These are phyloP conservation scores for Candida quercuum DNA, from an alignment of 805 yeast species.

Conservation along the genomic window DNA sequence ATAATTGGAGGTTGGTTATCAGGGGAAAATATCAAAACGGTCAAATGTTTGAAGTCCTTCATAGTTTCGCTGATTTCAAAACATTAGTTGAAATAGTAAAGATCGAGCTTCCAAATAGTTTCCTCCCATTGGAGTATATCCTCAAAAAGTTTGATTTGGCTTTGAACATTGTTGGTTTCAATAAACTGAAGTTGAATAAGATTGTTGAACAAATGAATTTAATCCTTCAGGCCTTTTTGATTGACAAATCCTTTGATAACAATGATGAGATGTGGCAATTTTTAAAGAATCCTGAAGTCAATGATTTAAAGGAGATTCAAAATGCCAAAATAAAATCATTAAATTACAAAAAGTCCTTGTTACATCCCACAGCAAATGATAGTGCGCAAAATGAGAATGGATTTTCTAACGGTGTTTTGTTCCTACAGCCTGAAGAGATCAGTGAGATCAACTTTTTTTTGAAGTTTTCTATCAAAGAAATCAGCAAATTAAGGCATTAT, in stretches of 20 bases:
- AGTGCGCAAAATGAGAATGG: constrained; percentile 2
- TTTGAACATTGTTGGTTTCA: constrained; percentile 23
- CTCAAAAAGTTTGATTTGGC: constrained; percentile 15
- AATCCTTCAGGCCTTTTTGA: constrained; percentile 37
- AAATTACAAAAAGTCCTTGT: constrained; percentile 25
- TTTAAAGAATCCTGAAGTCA: constrained; percentile 25
- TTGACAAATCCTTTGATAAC: constrained; percentile 30
- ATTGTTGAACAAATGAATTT: constrained; percentile 43
- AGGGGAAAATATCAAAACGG: constrained; percentile 17
- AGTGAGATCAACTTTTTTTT: constrained; percentile 45
- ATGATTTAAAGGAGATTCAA: constrained; percentile 30
- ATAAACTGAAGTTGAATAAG: constrained; percentile 43
- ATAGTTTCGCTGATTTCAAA: constrained; percentile 27
- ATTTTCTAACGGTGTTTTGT: constrained; percentile 5
- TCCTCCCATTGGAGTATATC: constrained; percentile 24
- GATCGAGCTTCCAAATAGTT: constrained; percentile 30
- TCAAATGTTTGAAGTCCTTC: constrained; percentile 16
- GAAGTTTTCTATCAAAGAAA: constrained; percentile 39
- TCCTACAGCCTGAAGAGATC: constrained; percentile 31
- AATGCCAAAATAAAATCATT: constrained; percentile 23
- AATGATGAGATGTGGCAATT: constrained; percentile 41
- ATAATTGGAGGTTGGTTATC: constrained; percentile 23
- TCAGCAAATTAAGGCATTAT: constrained; percentile 25
- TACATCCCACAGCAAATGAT: constrained; percentile 1
- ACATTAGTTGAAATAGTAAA: constrained; percentile 30